Base-by-base conservation (phyloP, 202 grass and related monocot genomes). In the Elaeis oleifera region DNA sequence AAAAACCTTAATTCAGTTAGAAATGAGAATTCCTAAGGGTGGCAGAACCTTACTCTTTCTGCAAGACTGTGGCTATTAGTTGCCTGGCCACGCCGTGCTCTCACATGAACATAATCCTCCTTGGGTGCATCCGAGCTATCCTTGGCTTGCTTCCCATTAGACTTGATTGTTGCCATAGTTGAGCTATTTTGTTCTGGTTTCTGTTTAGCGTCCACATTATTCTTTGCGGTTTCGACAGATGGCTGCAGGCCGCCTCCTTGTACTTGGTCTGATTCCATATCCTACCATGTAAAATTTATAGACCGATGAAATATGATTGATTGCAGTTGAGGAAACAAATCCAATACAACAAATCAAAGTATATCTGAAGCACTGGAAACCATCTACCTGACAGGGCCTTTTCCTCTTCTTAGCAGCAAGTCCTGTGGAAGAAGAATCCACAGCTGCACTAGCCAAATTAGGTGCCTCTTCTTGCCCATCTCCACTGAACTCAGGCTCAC, bases 31-130 rank as follows among this genome's bases (percentile, higher is more conserved):
- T 16, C 48, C 23, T 7, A 16, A 18, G 8, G 22, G 27, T 48
- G 19, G 9, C 7, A 59, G 14, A 56, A 32, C 24, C 56, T 54
- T 81, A 94, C 90, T 78, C 87, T 84, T 76, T 96, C 90, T 32
- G 86, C 83, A 72, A 95, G 90, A 79, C 86, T 85, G 68, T 90
- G 86, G 70, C 86, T 96, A 60, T 90, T 88, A 18, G 87, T 96
- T 73, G 90, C 90, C 48, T 96, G 90, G 59, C 90, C 90, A 63
- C 90, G 80, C 71, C 87, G 80, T 70, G 90, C 90, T 74, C 90
- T 85, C 55, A 96, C 81, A 82, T 96, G 90, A 67, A 96, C 83
- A 67, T 88, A 96, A 8, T 83, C 90, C 49, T 83, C 63, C 74
- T 82, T 85, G 1, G 65, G 59, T 15, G 51, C 65, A 76, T 59